phyloP scores from a whole-genome alignment of 1,284 basidiomycete species.

The Apiotrichum porosum region DNA sequence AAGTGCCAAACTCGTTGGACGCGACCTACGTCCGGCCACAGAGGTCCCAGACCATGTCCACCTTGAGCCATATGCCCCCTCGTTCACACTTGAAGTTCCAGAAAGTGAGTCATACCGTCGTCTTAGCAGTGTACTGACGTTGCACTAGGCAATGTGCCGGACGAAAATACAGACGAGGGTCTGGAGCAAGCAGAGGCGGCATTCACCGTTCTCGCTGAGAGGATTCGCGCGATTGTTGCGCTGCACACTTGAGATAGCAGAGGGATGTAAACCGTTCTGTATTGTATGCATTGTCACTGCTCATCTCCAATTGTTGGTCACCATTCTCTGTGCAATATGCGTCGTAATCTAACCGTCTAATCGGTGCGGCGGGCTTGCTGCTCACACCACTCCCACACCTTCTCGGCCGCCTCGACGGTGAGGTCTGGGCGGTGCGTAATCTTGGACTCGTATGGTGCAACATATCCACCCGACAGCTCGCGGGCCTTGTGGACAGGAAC shows the following conservation, averaged over 20 bases:
- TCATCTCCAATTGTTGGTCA: too few relatives aligned
- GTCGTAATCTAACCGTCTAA: slow-evolving; percentile 9
- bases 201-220: slow-evolving; percentile 23
- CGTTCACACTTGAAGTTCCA: slow-evolving; percentile 71
- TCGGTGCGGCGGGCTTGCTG: slow-evolving; percentile 2
- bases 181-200: slow-evolving; percentile 29
- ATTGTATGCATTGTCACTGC: too few relatives aligned
- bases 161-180: slow-evolving; percentile 63
- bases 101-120: slow-evolving; percentile 37
- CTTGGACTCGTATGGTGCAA: slow-evolving; percentile 37
- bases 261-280: too few relatives aligned
- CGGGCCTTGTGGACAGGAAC: slow-evolving; percentile 43
- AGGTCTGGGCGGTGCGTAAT: slow-evolving; percentile 33
- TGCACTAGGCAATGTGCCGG: slow-evolving; percentile 61
- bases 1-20: slow-evolving; percentile 66
- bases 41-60: slow-evolving; percentile 66
- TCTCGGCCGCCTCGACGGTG: slow-evolving; percentile 21
- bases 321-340: too few relatives aligned
- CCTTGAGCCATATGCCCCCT: slow-evolving; percentile 68
- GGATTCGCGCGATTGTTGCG: slow-evolving; percentile 24
- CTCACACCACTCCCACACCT: slow-evolving; percentile 44
- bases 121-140: too few relatives aligned
- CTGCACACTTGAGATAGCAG: background rate
- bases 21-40: slow-evolving; percentile 54
- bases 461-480: slow-evolving; percentile 35